Evolutionary conservation across 2,329 filamentous ascomycete species (phyloP), one percentile per base, ranked within the genome.

Genomic region (Rutstroemia sp.): DNA sequence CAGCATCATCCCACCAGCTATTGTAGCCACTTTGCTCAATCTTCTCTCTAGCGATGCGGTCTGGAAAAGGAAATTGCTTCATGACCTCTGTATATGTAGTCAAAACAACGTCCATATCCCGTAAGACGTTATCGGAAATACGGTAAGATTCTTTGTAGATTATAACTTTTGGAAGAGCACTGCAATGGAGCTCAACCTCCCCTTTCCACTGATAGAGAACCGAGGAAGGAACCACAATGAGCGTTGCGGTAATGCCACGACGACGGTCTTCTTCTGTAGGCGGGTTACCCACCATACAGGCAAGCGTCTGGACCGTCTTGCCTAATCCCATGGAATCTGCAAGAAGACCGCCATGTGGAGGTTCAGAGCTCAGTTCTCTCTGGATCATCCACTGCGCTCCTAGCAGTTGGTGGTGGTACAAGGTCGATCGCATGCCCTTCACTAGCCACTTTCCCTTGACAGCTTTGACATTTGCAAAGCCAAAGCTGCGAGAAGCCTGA

Each of bases 21-120:
- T 63, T 58, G 0, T 61, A 62, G 4, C 63, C 61, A 21, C 49
- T 37, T 10, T 25, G 19, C 3, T 37, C 87, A 65, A 97, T 95
- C 71, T 88, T 87, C 63, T 94, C 86, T 68, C 95, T 89, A 52
- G 92, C 89, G 65, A 86, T 80, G 71, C 95, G 95, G 95, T 92
- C 67, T 94, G 95, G 67, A 95, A 91, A 64, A 92, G 78, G 73
- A 90, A 97, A 5, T 89, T 92, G 1, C 89, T 57, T 63, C 62
- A 63, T 62, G 5, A 70, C 65, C 38, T 68, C 66, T 2, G 57
- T 49, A 25, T 68, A 70, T 1, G 57, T 63, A 3, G 63, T 62
- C 5, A 70, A 16, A 1, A 69, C 66, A 23, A 70, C 64, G 58
- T 69, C 65, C 1, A 59, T 27, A 48, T 63, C 61, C 19, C 57